Conservation (phyloP, 169 alveolate species). For the Eimeria praecox region DNA sequence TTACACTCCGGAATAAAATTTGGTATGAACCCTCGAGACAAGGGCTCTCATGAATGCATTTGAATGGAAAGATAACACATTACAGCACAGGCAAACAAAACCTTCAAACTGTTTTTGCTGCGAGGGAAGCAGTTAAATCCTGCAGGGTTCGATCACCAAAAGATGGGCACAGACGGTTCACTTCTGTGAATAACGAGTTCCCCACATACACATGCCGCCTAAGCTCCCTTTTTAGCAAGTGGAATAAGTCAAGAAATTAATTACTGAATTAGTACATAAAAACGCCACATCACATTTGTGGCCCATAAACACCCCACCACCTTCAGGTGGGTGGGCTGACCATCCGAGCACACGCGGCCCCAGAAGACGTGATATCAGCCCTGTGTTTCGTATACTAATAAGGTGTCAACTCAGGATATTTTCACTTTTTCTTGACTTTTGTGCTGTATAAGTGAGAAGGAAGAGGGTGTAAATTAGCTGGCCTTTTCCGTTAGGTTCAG, state of each 20-base stretch:
- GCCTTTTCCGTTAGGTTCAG: background rate
- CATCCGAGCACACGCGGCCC: conserved; percentile 1
- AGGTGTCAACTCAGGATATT: background rate
- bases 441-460: background rate
- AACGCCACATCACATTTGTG: background rate
- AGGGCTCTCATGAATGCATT: background rate
- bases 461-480: background rate
- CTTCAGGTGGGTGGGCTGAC: conserved; percentile 26
- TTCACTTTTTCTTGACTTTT: background rate
- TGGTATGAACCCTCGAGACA: background rate
- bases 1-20: background rate
- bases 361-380: background rate
- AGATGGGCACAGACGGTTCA: background rate
- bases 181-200: background rate
- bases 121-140: background rate
- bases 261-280: background rate
- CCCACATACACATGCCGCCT: background rate
- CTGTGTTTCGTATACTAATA: background rate
- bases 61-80: background rate
- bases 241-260: background rate
- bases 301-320: background rate
- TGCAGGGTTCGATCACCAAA: background rate
- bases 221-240: background rate
- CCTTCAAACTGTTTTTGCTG: background rate
- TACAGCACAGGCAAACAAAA: background rate